Conservation (phyloP, 192 early-diverging fungal genomes). For the Geranomyces michiganensis region DNA sequence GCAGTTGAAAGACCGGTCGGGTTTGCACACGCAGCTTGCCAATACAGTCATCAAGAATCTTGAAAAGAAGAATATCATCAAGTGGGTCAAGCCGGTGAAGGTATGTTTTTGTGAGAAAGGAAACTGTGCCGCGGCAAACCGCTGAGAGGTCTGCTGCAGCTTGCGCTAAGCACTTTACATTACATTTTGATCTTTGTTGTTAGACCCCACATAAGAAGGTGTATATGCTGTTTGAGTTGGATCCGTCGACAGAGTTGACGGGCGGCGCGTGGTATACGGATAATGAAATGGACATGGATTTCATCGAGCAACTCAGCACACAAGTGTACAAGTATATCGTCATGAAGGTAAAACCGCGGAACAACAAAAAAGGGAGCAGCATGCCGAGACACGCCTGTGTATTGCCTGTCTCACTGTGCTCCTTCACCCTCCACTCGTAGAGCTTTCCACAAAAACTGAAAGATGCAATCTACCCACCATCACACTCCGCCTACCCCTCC, state of each 20-base stretch:
- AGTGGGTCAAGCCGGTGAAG: slow-evolving; percentile 88
- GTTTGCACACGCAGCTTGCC: slow-evolving; percentile 73
- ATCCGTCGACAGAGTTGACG: slow-evolving; percentile 84
- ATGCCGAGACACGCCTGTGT: too few relatives aligned
- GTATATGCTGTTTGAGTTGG: slow-evolving; percentile 85
- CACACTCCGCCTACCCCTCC: slow-evolving; percentile 71
- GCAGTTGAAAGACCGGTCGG: slow-evolving; percentile 77
- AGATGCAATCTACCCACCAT: slow-evolving; percentile 62
- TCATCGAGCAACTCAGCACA: slow-evolving; percentile 77
- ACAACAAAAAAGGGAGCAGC: neutral
- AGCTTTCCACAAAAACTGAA: slow-evolving; percentile 57
- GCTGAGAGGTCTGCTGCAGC: too few relatives aligned
- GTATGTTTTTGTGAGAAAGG: slow-evolving; percentile 37
- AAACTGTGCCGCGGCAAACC: too few relatives aligned
- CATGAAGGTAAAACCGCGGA: slow-evolving; percentile 31
- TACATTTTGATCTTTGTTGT: neutral
- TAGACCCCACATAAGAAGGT: slow-evolving; percentile 83
- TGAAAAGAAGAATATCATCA: slow-evolving; percentile 81
- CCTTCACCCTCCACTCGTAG: slow-evolving; percentile 30
- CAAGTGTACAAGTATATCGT: slow-evolving; percentile 77
- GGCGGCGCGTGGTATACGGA: slow-evolving; percentile 94
- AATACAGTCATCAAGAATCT: slow-evolving; percentile 76
- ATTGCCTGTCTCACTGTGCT: too few relatives aligned
- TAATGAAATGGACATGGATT: slow-evolving; percentile 87
- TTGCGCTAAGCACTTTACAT: neutral